Conservation (phyloP, 2,329 filamentous ascomycete species). For the Botryotinia narcissicola region DNA sequence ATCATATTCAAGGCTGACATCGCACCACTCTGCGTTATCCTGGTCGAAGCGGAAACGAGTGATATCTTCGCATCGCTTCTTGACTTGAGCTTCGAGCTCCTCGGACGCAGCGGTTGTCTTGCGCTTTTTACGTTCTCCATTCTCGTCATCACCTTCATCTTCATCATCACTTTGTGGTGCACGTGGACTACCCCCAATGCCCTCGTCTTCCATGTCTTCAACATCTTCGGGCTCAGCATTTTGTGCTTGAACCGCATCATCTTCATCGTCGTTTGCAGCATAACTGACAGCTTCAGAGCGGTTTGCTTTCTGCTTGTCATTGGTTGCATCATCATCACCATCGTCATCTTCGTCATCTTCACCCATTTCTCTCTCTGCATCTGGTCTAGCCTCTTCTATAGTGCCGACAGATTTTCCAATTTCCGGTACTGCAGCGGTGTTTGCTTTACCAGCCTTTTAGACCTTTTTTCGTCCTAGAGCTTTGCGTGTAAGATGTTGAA, state of each 20-base stretch:
- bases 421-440: slow-evolving; percentile 71
- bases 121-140: slow-evolving; percentile 24
- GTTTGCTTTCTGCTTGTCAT: slow-evolving; percentile 71
- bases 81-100: slow-evolving; percentile 61
- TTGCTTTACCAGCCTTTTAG: slow-evolving; percentile 52
- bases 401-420: slow-evolving; percentile 63
- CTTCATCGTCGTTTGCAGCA: slow-evolving; percentile 88
- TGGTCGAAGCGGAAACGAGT: slow-evolving; percentile 79
- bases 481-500: slow-evolving; percentile 68
- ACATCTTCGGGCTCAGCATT: slow-evolving; percentile 56
- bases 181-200: slow-evolving; percentile 50
- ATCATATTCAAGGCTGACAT: slow-evolving; percentile 80
- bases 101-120: slow-evolving; percentile 30
- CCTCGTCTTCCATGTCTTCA: slow-evolving; percentile 50
- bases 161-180: slow-evolving; percentile 38
- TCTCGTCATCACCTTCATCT: slow-evolving; percentile 41
- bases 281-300: slow-evolving; percentile 82
- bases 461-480: slow-evolving; percentile 83
- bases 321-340: slow-evolving; percentile 75
- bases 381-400: slow-evolving; percentile 49
- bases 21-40: slow-evolving; percentile 68
- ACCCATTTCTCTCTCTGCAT: slow-evolving; percentile 41
- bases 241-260: slow-evolving; percentile 68
- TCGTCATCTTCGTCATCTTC: slow-evolving; percentile 52
- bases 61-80: slow-evolving; percentile 62